phyloP scores from a whole-genome alignment of 495 filamentous ascomycete genomes.

The Hyaloscypha hepaticicola region DNA sequence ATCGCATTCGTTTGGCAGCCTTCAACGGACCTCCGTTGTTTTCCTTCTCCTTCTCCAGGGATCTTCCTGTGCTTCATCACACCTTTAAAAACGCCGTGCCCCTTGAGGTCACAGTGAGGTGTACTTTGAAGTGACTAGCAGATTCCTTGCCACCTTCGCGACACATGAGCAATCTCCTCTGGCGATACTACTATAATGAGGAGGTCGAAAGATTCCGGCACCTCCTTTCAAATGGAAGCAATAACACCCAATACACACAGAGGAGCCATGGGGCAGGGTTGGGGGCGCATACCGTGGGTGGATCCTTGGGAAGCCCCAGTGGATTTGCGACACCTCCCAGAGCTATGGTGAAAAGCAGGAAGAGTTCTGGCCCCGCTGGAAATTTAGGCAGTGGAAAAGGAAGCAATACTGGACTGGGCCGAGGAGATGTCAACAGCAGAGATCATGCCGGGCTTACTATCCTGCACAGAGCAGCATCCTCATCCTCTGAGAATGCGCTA shows the following conservation, averaged over 20 bases:
- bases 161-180: slow-evolving; percentile 95
- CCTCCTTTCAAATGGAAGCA: slow-evolving; percentile 67
- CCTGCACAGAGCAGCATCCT: slow-evolving; percentile 82
- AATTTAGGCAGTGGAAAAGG: slow-evolving; percentile 15
- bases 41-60: slow-evolving; percentile 13
- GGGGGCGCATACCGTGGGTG: slow-evolving; percentile 25
- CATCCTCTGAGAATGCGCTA: slow-evolving; percentile 61
- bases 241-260: slow-evolving; percentile 46
- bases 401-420: slow-evolving; percentile 14
- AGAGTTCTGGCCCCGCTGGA: slow-evolving; percentile 38
- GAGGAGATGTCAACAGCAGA: slow-evolving; percentile 74
- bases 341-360: slow-evolving; percentile 43
- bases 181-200: slow-evolving; percentile 94
- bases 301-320: slow-evolving; percentile 25
- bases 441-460: slow-evolving; percentile 76
- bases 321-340: slow-evolving; percentile 47
- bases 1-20: slow-evolving; percentile 12
- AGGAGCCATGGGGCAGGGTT: slow-evolving; percentile 39
- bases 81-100: slow-evolving; percentile 81
- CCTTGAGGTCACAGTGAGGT: slow-evolving; percentile 85
- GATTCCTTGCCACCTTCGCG: slow-evolving; percentile 41
- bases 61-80: slow-evolving; percentile 32
- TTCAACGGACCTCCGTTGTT: not conserved
- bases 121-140: slow-evolving; percentile 61
- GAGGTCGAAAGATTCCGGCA: slow-evolving; percentile 89